Evolutionary conservation across 2,329 filamentous ascomycete genomes (phyloP).

Genomic region (Diaporthe velutina): DNA sequence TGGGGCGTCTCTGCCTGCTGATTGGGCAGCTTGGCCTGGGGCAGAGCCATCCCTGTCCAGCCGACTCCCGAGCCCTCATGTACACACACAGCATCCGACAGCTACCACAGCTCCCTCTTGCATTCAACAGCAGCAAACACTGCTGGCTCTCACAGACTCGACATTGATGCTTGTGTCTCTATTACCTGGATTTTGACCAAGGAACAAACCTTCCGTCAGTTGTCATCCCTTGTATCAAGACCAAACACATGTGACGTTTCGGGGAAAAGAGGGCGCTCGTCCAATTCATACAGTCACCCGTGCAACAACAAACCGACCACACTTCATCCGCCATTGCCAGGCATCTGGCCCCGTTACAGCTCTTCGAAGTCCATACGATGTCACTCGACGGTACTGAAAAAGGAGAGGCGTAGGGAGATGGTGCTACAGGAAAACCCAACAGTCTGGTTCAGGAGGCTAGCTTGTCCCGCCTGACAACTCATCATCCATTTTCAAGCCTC

Average conservation of each 20-base stretch:
- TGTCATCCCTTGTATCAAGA: not conserved
- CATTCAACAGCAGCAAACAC: constrained; percentile 3
- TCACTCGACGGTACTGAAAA: not conserved
- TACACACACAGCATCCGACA: no score
- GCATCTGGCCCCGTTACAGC: not conserved
- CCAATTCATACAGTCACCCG: no score
- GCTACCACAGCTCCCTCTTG: not conserved
- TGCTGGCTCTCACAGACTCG: not conserved
- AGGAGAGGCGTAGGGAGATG: not conserved
- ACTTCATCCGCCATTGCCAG: no score
- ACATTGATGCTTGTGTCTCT: not conserved
- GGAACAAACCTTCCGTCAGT: not conserved
- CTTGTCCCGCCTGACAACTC: not conserved
- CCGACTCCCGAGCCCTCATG: not conserved
- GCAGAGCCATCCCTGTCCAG: not conserved
- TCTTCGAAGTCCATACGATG: fast-evolving
- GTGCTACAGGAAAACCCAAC: not conserved
- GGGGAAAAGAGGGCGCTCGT: not conserved
- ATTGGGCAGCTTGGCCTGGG: constrained; percentile 11
- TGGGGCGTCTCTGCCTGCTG: constrained; percentile 5
- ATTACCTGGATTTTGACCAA: not conserved
- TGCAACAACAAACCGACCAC: not conserved
- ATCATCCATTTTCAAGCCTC: no score
- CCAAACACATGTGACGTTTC: not conserved
- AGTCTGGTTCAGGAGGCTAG: not conserved